A percentile compares a stretch with the other conserved stretches of the same genome.
Evolutionary conservation across 2,329 filamentous ascomycete species (phyloP).

Genomic region (Fusarium sp.): DNA sequence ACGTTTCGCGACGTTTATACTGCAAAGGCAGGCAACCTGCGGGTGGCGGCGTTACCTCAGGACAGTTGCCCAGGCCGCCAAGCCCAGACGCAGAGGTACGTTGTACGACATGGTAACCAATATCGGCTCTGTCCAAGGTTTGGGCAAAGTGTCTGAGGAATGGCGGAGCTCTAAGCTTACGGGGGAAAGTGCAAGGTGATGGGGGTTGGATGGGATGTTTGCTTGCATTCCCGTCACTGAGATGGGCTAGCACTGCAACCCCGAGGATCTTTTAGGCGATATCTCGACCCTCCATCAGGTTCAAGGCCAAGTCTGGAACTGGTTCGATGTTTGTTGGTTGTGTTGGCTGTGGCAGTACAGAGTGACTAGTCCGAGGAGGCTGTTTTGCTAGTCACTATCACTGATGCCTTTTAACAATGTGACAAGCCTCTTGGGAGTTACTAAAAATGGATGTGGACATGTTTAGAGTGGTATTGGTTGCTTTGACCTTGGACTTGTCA

Average conservation of each 20-base stretch:
- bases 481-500: background rate
- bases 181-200: background rate
- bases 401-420: background rate
- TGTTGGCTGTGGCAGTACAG: background rate
- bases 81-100: conserved; percentile 10
- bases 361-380: background rate
- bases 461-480: background rate
- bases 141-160: conserved; percentile 1
- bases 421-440: background rate
- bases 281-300: background rate
- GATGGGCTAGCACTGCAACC: background rate
- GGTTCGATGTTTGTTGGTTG: background rate
- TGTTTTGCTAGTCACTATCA: background rate
- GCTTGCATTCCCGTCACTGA: background rate
- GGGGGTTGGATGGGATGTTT: background rate
- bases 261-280: background rate
- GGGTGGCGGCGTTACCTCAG: conserved; percentile 12
- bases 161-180: conserved; percentile 13
- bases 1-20: background rate
- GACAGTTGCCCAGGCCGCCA: background rate
- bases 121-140: background rate
- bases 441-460: background rate
- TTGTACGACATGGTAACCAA: conserved; percentile 17
- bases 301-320: background rate
- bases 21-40: background rate